A percentile compares a stretch with the other conserved stretches of the same genome.
Conservation (phyloP, 164 flowering plant genomes). For the Stephania yunnanensis region DNA sequence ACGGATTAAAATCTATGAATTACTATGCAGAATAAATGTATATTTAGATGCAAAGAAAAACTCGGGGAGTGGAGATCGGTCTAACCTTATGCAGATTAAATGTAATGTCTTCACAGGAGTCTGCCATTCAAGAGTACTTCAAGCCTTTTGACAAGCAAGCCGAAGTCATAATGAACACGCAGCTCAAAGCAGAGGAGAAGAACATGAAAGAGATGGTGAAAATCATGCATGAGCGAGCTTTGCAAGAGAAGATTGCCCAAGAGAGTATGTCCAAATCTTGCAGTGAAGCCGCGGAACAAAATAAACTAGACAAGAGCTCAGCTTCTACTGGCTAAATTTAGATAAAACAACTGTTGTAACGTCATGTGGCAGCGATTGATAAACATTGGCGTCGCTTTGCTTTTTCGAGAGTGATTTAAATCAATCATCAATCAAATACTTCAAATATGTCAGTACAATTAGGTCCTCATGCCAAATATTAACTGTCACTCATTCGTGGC, state of each 20-base stretch:
- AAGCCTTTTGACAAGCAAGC: slow-evolving; percentile 72
- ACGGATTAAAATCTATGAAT: too few relatives aligned
- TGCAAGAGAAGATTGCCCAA: slow-evolving; percentile 20
- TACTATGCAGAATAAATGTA: too few relatives aligned
- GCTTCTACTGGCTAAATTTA: not conserved
- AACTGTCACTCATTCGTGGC: not conserved
- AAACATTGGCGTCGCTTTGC: not conserved
- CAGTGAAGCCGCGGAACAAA: slow-evolving; percentile 6
- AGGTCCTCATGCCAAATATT: not conserved
- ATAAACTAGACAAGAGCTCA: slow-evolving; percentile 8
- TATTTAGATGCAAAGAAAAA: too few relatives aligned
- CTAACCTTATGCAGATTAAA: not conserved
- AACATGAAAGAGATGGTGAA: slow-evolving; percentile 47
- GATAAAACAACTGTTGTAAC: not conserved
- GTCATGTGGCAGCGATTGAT: not conserved
- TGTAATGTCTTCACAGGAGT: slow-evolving; percentile 40
- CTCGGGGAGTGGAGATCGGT: too few relatives aligned
- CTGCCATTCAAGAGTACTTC: slow-evolving; percentile 67
- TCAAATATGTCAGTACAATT: not conserved
- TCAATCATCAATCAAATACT: not conserved
- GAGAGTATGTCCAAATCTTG: slow-evolving; percentile 8
- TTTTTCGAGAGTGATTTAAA: not conserved
- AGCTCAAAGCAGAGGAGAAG: slow-evolving; percentile 60
- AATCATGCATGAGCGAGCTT: slow-evolving; percentile 48
- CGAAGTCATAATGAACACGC: slow-evolving; percentile 51